Evolutionary conservation across 305 asterid species (phyloP).

Genomic region (Withania somnifera): DNA sequence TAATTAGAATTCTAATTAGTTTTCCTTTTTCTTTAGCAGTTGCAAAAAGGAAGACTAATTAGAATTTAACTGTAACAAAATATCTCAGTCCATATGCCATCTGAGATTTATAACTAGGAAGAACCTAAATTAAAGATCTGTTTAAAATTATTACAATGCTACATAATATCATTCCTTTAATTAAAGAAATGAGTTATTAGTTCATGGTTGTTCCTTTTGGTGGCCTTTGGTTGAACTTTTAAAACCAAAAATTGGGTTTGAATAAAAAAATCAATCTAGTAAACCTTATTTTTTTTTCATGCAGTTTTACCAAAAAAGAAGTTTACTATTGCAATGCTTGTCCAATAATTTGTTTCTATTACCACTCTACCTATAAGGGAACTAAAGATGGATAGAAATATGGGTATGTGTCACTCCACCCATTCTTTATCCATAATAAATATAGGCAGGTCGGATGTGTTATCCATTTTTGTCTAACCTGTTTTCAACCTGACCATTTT

Average conservation of each 20-base stretch:
- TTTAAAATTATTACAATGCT: not conserved
- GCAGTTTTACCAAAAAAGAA: not conserved
- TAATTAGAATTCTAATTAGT: not conserved
- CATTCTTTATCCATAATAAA: not conserved
- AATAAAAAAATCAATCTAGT: not conserved
- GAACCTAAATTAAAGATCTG: not conserved
- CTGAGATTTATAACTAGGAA: not conserved
- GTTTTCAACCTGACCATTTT: not conserved
- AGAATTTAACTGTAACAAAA: not conserved
- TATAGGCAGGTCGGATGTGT: not conserved
- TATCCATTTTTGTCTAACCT: not conserved
- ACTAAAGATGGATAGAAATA: not conserved
- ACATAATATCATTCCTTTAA: not conserved
- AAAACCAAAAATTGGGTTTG: not conserved
- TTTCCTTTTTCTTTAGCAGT: not conserved
- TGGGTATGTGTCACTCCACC: not conserved
- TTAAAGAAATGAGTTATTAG: not conserved
- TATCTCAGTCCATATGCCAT: not conserved
- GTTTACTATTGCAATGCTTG: not conserved
- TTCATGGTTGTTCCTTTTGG: constrained; percentile 1
- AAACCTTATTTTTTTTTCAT: not conserved
- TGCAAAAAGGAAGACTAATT: not conserved
- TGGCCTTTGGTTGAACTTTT: not conserved
- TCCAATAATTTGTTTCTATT: not conserved
- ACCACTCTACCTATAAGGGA: not conserved